phyloP scores from a whole-genome alignment of 805 yeast genomes.

The Yarrowia sp. region DNA sequence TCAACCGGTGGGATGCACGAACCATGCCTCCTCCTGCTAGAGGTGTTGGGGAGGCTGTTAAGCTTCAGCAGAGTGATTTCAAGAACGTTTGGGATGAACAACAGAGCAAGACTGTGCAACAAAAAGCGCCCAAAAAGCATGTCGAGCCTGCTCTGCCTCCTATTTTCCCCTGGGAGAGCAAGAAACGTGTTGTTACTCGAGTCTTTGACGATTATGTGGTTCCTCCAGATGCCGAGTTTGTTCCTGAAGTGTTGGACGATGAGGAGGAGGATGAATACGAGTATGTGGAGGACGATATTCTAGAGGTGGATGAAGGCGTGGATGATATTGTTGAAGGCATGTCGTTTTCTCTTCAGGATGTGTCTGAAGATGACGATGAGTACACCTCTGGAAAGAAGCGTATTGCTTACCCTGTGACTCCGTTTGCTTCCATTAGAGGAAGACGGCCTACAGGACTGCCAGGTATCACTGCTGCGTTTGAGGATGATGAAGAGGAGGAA shows the following conservation, averaged over 20 bases:
- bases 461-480: neutral
- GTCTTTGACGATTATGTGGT: slow-evolving; percentile 22
- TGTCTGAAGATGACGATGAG: neutral
- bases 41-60: slow-evolving; percentile 34
- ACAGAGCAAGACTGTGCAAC: no score
- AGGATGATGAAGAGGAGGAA: slow-evolving; percentile 5
- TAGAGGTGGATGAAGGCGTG: neutral
- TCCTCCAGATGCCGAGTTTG: neutral
- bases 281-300: slow-evolving; percentile 16
- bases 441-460: slow-evolving; percentile 14
- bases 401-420: slow-evolving; percentile 15
- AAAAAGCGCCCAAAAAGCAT: no score
- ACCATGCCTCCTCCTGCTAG: slow-evolving; percentile 34
- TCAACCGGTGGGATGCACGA: slow-evolving; percentile 36
- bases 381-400: neutral
- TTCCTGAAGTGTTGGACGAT: neutral
- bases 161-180: slow-evolving; percentile 23
- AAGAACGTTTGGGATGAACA: slow-evolving; percentile 30
- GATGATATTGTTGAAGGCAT: neutral
- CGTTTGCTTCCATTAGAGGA: slow-evolving; percentile 12
- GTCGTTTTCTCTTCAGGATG: neutral
- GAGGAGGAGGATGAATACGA: neutral
- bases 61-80: slow-evolving; percentile 28
- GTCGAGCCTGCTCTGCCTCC: neutral
- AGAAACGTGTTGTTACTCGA: slow-evolving; percentile 8